A percentile compares a stretch with the other conserved stretches of the same genome.
Conservation (phyloP, 805 yeast genomes). For the Pichia membranifaciens region DNA sequence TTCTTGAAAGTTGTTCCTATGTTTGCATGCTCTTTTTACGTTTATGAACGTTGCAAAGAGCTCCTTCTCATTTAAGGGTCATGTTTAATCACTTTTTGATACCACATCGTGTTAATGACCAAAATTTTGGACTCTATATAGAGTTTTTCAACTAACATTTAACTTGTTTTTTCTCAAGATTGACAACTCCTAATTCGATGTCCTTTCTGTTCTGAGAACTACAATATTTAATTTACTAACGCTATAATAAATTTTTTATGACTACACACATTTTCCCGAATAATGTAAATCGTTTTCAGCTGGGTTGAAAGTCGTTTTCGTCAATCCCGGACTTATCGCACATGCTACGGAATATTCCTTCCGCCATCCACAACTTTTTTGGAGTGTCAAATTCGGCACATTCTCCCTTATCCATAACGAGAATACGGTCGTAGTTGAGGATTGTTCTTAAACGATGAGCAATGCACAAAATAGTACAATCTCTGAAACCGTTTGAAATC, state of each 20-base stretch:
- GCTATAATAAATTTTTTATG: too few species aligned
- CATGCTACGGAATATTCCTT: slow-evolving; percentile 46
- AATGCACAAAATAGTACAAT: slow-evolving; percentile 77
- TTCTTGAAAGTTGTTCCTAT: slow-evolving; percentile 92
- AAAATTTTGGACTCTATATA: too few species aligned
- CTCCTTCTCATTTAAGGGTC: slow-evolving; percentile 54
- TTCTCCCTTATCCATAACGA: slow-evolving; percentile 56
- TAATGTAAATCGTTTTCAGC: too few species aligned
- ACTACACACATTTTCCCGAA: too few species aligned
- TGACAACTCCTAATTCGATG: too few species aligned
- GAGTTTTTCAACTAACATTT: too few species aligned
- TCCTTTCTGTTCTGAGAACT: too few species aligned
- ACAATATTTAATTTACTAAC: too few species aligned
- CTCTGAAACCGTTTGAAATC: slow-evolving; percentile 56
- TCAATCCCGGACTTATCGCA: slow-evolving; percentile 42
- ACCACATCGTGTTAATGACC: too few species aligned
- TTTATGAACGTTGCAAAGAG: slow-evolving; percentile 80
- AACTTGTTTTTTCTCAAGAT: too few species aligned
- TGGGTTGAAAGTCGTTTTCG: slow-evolving; percentile 31
- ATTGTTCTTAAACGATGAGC: slow-evolving; percentile 79
- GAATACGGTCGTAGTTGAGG: slow-evolving; percentile 48
- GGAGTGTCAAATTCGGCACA: slow-evolving; percentile 54
- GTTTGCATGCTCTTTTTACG: slow-evolving; percentile 95
- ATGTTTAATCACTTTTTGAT: too few species aligned
- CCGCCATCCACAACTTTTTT: slow-evolving; percentile 35